These are phyloP conservation scores for Cladosporium sp. DNA, from an alignment of 2,329 filamentous ascomycete genomes.

Conservation along the genomic window DNA sequence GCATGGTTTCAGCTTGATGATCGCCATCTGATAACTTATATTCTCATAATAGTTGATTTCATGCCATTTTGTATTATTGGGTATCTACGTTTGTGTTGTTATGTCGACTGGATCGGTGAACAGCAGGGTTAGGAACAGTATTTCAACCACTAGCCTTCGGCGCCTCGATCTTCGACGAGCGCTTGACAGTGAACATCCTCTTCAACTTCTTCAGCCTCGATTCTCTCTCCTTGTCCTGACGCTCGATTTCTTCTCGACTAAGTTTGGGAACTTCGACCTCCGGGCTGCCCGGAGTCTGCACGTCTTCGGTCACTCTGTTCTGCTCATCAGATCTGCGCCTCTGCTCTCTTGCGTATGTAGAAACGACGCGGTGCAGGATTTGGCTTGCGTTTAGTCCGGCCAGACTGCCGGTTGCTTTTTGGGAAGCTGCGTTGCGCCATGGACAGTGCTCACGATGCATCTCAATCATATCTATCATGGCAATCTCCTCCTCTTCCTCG, in stretches of 20 bases:
- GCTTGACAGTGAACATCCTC: slow-evolving; percentile 31
- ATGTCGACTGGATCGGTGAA: too few species aligned
- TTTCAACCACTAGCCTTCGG: neutral
- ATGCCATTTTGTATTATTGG: too few species aligned
- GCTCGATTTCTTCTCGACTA: slow-evolving; percentile 26
- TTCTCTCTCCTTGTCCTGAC: slow-evolving; percentile 31
- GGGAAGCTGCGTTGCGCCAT: slow-evolving; percentile 31
- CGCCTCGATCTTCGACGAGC: slow-evolving; percentile 16
- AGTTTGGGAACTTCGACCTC: slow-evolving; percentile 1
- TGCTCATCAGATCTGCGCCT: slow-evolving; percentile 25
- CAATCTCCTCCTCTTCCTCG: slow-evolving; percentile 17
- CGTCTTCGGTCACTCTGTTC: slow-evolving; percentile 3
- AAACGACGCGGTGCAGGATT: slow-evolving; percentile 29
- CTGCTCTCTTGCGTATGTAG: slow-evolving; percentile 29
- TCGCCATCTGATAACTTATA: too few species aligned
- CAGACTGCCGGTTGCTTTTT: slow-evolving; percentile 30
- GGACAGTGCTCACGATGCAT: slow-evolving; percentile 36
- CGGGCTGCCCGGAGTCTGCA: neutral
- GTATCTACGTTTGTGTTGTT: too few species aligned
- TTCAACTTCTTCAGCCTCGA: slow-evolving; percentile 31
- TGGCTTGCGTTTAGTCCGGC: slow-evolving; percentile 28
- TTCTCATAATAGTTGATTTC: too few species aligned
- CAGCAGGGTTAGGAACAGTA: too few species aligned
- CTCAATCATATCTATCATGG: slow-evolving; percentile 28
- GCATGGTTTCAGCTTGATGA: neutral